These are phyloP conservation scores for Monosporozyma siamensis DNA, from an alignment of 805 yeast species.

Conservation along the genomic window DNA sequence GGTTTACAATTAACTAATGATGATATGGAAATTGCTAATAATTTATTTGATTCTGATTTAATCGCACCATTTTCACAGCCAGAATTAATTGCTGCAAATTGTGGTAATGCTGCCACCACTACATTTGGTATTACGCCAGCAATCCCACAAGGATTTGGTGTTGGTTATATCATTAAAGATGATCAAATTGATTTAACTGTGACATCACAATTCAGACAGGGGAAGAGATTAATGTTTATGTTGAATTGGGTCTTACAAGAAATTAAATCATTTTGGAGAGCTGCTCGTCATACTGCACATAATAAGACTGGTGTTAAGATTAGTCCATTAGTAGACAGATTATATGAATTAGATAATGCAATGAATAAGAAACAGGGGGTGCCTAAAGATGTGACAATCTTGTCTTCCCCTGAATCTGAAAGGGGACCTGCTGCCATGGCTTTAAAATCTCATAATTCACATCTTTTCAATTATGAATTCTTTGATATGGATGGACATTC, in stretches of 20 bases:
- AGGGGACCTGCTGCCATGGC: neutral
- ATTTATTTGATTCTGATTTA: slow-evolving; percentile 36
- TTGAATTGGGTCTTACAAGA: slow-evolving; percentile 59
- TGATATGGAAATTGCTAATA: slow-evolving; percentile 32
- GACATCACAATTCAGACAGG: slow-evolving; percentile 81
- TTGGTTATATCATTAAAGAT: slow-evolving; percentile 79
- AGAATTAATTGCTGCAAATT: slow-evolving; percentile 53
- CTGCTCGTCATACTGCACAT: slow-evolving; percentile 6
- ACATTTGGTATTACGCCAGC: slow-evolving; percentile 89
- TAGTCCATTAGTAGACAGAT: slow-evolving; percentile 23
- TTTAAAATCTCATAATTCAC: slow-evolving; percentile 1
- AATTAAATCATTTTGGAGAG: slow-evolving; percentile 39
- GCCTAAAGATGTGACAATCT: slow-evolving; percentile 6
- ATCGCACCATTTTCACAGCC: slow-evolving; percentile 33
- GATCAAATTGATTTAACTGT: slow-evolving; percentile 76
- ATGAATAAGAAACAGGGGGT: slow-evolving; percentile 13
- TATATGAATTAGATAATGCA: slow-evolving; percentile 32
- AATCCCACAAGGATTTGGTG: slow-evolving; percentile 80
- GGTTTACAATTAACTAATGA: slow-evolving; percentile 21
- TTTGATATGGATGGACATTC: slow-evolving; percentile 25
- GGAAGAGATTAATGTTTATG: slow-evolving; percentile 67
- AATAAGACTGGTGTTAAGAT: slow-evolving; percentile 18
- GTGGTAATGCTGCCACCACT: slow-evolving; percentile 85
- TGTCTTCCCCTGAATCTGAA: slow-evolving; percentile 13
- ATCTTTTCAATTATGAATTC: slow-evolving; percentile 11